phyloP scores from a whole-genome alignment of 352 stramenopile species.

The Globisporangium orthogonon region DNA sequence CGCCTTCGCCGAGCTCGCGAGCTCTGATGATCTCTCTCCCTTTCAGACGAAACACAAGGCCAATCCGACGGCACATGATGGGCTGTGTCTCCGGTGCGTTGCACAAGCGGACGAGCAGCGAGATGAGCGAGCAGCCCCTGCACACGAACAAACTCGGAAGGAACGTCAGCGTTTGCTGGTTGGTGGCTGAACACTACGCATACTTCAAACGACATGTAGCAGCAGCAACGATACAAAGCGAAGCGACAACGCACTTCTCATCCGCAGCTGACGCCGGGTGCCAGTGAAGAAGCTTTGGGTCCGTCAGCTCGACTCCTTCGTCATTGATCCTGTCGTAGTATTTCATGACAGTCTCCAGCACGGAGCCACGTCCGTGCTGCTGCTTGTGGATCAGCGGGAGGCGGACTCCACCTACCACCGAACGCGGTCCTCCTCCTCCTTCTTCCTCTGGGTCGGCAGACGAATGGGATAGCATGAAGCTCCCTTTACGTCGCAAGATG shows the following conservation, averaged over 20 bases:
- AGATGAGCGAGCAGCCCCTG: constrained; percentile 31
- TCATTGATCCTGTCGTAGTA: constrained; percentile 12
- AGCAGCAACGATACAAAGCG: background rate
- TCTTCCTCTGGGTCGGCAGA: background rate
- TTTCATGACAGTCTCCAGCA: constrained; percentile 13
- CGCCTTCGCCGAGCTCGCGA: constrained; percentile 4
- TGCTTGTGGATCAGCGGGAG: constrained; percentile 12
- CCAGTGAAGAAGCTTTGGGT: constrained; percentile 48
- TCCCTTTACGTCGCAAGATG: constrained; percentile 22
- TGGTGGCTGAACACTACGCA: no score
- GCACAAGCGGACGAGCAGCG: constrained; percentile 45
- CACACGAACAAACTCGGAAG: constrained; percentile 1
- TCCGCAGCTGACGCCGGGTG: constrained; percentile 37
- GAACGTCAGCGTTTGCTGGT: background rate
- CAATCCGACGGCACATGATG: constrained; percentile 43
- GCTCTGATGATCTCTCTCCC: constrained; percentile 8
- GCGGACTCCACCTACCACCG: constrained; percentile 5
- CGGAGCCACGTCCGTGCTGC: constrained; percentile 1
- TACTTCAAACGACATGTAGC: no score
- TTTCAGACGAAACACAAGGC: constrained; percentile 41
- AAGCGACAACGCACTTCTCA: constrained; percentile 14
- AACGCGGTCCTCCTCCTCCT: constrained; percentile 1
- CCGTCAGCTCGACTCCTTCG: constrained; percentile 21
- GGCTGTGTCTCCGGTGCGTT: constrained; percentile 40
- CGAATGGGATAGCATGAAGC: constrained; percentile 31